Evolutionary conservation across 805 yeast genomes (phyloP), one percentile per base, ranked within the genome.

Genomic region (Pichia thaimueangensis): DNA sequence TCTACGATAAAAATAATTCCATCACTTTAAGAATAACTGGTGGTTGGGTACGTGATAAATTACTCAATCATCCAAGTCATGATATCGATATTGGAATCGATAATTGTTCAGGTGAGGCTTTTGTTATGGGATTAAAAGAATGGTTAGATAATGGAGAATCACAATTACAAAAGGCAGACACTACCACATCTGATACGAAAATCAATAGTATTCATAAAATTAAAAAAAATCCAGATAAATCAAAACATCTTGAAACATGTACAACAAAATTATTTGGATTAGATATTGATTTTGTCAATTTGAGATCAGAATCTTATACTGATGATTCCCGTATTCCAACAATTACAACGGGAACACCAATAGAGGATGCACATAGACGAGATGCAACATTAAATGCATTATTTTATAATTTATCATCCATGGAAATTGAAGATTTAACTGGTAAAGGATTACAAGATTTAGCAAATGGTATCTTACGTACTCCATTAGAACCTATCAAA

Each of bases 21-120:
- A 39, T 61, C n/a, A 48, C 49, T 3, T 68, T 85, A 12, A 62
- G 98, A 47, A 85, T 93, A 51, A 89, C 97, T 0, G 98, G 98
- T 28, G 98, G 98, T 0, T 91, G 98, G 98, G 98, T 93, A 3
- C 73, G 98, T 53, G 98, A 93, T 61, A 93, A 93, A 63, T 67
- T 93, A 23, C 67, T 93, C 24, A 95, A 95, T 0, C 71, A 73
- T 36, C 78, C 76, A 19, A 80, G 91, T 32, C 80, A 91, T 56
- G 99, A 93, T 60, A 69, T 93, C 24, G 99, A 93, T 55, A 86
- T 93, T 37, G 97, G 97, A 6, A 78, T 93, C 37, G 88, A 93
- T 60, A 70, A 70, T 42, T 64, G 86, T 56, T 76, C 95, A 0
- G 99, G 99, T 0, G 88, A 84, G 54, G 79, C 78, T 27, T 91